Base-by-base conservation (phyloP, 2,329 filamentous ascomycete genomes). In the Pyrenophora tritici-repentis region DNA sequence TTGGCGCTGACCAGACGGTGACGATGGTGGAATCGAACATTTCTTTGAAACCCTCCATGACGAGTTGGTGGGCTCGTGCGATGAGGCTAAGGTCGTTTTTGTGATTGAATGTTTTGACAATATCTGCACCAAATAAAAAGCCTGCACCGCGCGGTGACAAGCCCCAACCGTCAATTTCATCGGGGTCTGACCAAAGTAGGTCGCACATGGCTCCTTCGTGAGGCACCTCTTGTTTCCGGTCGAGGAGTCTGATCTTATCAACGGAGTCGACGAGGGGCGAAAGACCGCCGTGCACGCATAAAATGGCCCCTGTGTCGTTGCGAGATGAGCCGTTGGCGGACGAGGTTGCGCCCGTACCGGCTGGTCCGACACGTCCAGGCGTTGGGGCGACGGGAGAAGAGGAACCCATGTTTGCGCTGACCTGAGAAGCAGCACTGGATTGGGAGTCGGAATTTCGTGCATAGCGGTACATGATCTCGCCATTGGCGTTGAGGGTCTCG, bases 131-230 rank as follows among this genome's bases (percentile, higher is more conserved):
- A 62, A 99, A 99, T 10, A 97, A 81, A 78, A 97, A 99, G 1
- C 94, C 94, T 0, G 94, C 94, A 8, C 94, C 94, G 32, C 93
- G 90, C 0, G 94, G 94, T 1, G 90, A 96, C 5, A 97, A 79
- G 9, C 92, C 93, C 94, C 94, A 99, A 53, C 92, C 93, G 70
- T 97, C 92, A 57, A 97, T 96, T 65, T 99, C 94, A 73, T 99
- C 94, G 0, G 94, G 94, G 68, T 99, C 94, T 0, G 91, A 97
- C 94, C 94, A 99, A 2, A 99, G 83, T 1, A 99, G 81, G 74
- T 99, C 94, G 75, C 94, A 99, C 94, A 99, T 99, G 70, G 94
- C 91, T 48, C 94, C 94, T 77, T 99, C 94, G 70, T 99, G 94
- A 0, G 94, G 94, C 0, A 99, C 94, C 77, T 99, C 94, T 76